Evolutionary conservation across 2,329 filamentous ascomycete genomes (phyloP), one percentile per base, ranked within the genome.

Genomic region (Aspergillus vadensis): DNA sequence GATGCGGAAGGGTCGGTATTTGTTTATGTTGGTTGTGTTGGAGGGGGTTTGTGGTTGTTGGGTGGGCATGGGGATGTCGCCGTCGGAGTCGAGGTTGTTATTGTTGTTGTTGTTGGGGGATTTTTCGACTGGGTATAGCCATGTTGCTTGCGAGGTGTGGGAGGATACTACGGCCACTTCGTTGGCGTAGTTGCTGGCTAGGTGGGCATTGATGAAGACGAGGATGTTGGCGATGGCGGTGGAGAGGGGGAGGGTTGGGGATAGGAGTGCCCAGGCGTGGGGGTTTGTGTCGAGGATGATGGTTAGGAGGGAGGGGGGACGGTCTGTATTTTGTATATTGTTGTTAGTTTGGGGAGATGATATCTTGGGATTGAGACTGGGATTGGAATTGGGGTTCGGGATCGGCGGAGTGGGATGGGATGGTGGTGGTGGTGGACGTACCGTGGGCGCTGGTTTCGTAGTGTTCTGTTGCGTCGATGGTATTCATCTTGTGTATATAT

Each of bases 281-380:
- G 95, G 95, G 75, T 99, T 99, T 25, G 94, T 97, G 80, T 99
- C 95, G 80, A 99, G 85, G 71, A 99, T 84, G 70, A 99, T 88
- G 67, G 92, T 90, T 55, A 97, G 87, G 38, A 99, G 88, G 14
- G 94, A 96, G 0, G 95, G 91, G 10, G 85, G 79, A 41, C 83
- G 81, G 60, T 82, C 85, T 84, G 64, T 14, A 23, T 47, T 36
- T 23, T 10, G 3, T 21, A 25, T 6, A 27, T 14, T 21, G 0
- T 32, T 55, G 38, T 30, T 19, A 15, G 50, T 39, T 39, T 19
- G 9, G 19, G 19, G 25, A 19, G 23, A 30, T 14, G 21, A 27
- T 27, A 27, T 27, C 25, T 25, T 39, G 48, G 14, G 5, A 19
- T n/a, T 47, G n/a, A n/a, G n/a, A n/a, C n/a, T n/a, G n/a, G n/a